Conservation (phyloP, 768 basidiomycete genomes). For the Pluteus cervinus region DNA sequence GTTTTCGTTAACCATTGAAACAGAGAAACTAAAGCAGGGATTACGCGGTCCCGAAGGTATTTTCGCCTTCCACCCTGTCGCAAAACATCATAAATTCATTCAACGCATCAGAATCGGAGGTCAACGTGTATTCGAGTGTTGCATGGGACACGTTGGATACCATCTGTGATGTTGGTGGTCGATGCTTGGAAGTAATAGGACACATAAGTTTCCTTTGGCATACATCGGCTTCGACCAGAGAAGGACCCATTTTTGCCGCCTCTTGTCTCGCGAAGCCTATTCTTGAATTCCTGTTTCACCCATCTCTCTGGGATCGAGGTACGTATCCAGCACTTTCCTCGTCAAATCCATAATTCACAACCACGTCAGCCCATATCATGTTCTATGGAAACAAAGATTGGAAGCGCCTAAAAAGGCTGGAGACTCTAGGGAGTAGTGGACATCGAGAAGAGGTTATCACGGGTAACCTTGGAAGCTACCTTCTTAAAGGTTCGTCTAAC, state of each 20-base stretch:
- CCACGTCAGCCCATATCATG: neutral
- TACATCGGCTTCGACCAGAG: constrained; percentile 20
- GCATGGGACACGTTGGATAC: constrained; percentile 21
- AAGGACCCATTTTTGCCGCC: constrained; percentile 27
- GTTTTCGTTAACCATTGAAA: too few relatives aligned
- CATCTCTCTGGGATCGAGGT: constrained; percentile 25
- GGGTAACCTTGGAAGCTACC: constrained; percentile 25
- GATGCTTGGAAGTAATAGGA: constrained; percentile 15
- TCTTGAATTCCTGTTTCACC: constrained; percentile 10
- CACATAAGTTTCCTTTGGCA: constrained; percentile 26
- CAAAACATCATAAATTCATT: constrained; percentile 10
- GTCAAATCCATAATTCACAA: neutral
- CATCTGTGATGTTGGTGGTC: constrained; percentile 15
- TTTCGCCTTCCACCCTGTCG: neutral
- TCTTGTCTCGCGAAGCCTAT: constrained; percentile 28
- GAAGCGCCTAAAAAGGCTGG: constrained; percentile 24
- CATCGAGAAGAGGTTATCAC: constrained; percentile 34
- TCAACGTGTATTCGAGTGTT: constrained; percentile 11
- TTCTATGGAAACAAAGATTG: constrained; percentile 16
- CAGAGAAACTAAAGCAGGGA: too few relatives aligned
- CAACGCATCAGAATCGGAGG: constrained; percentile 12
- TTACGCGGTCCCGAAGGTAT: too few relatives aligned
- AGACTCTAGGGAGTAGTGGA: constrained; percentile 15
- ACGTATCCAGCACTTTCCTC: neutral
- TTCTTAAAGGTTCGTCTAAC: constrained; percentile 18